Percentiles rank a stretch among this genome's conserved stretches.
Conservation (phyloP, 2,329 filamentous ascomycete species). For the Alternaria arborescens region DNA sequence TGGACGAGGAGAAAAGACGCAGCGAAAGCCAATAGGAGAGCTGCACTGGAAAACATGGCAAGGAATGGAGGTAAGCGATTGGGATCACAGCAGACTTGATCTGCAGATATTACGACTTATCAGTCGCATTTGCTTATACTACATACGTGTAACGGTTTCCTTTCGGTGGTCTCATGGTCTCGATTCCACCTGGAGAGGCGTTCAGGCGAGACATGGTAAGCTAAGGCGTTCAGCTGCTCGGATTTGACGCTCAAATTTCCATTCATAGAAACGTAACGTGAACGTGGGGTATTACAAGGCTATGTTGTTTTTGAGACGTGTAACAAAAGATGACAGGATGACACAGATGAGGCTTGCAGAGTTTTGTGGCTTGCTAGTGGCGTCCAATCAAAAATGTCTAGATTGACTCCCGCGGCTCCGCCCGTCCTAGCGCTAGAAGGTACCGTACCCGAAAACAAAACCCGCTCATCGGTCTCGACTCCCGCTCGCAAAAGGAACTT, state of each 20-base stretch:
- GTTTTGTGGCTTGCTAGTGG: conserved; percentile 6
- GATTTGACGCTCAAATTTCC: neutral
- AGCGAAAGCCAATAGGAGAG: neutral
- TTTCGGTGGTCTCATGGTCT: neutral
- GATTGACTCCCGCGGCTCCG: neutral
- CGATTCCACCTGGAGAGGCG: neutral
- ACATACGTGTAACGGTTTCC: conserved; percentile 1
- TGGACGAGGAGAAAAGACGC: neutral
- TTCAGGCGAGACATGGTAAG: neutral
- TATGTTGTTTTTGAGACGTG: neutral
- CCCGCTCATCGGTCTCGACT: neutral
- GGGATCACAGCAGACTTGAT: neutral
- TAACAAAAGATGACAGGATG: neutral
- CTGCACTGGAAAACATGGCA: neutral
- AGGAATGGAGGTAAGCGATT: neutral
- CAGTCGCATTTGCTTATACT: conserved; percentile 1
- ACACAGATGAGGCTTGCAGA: conserved; percentile 1
- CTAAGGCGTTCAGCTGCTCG: neutral
- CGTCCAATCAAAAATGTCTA: neutral
- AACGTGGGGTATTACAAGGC: neutral
- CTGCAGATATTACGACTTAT: neutral
- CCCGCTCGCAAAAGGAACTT: neutral
- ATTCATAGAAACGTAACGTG: neutral
- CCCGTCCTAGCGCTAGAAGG: neutral
- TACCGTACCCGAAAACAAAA: neutral